Base-by-base conservation (phyloP, 805 yeast species). In the Saturnispora kantuleensis region DNA sequence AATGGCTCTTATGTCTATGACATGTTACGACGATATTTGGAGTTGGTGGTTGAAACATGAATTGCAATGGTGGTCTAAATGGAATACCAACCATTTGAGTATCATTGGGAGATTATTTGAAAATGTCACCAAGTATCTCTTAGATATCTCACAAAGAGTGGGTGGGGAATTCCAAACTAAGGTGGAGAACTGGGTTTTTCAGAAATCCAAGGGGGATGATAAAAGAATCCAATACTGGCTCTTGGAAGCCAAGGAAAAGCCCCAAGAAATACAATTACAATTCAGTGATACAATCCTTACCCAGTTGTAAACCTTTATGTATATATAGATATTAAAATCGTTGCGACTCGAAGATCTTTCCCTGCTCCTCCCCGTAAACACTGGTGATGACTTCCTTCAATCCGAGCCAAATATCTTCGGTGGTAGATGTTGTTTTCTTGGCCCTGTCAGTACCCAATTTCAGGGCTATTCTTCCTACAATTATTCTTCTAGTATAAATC, bases 361-460 rank as follows among this genome's bases (percentile, higher is more conserved):
- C 42, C 33, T 58, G 61, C 3, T 56, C 57, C 16, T 59, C 58
- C 6, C 74, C 73, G 30, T 65, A 76, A 35, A 81, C 70, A 18
- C 79, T 61, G 36, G 71, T 70, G 13, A 79, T 80, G 56, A 82
- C 61, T 47, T 74, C 74, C 35, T 70, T 60, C 48, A 80, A 63
- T 3, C 73, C 75, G 2, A 56, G 52, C 43, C 61, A 58, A 28
- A 59, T 58, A 5, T 58, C 58, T 21, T 45, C 46, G 1, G 41
- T 30, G 17, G 32, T 33, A 4, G 29, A 32, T 4, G 30, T 28
- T 6, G 56, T 54, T 26, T 41, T 47, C 29, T 60, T 53, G 5
- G 58, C 26, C 13, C 46, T 51, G 29, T 50, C 57, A 7, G 59
- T 46, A 3, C 61, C 61, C 8, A 53, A 12, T 31, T 55, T 52